Evolutionary conservation across 495 filamentous ascomycete genomes (phyloP), one percentile per base, ranked within the genome.

Genomic region (Xylaria intraflava): DNA sequence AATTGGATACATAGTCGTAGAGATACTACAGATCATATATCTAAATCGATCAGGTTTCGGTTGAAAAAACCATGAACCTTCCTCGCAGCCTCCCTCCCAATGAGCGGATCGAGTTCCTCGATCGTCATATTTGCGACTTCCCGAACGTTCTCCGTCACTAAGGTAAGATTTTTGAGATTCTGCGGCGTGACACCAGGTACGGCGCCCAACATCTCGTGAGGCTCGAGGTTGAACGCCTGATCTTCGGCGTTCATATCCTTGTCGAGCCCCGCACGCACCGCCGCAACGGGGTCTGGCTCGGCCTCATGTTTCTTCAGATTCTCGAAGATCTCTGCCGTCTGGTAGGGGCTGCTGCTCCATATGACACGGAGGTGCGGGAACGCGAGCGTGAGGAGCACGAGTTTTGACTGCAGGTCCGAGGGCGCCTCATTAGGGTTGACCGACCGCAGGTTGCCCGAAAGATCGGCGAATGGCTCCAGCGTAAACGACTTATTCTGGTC

Each of bases 401-500:
- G 78, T 70, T 96, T 92, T 54, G 87, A 83, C 65, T 98, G 93
- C 30, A 96, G 76, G 62, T 96, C 92, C 53, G 80, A 81, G 4
- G 81, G 75, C 10, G 72, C 70, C 10, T 78, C 72, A 19, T 80
- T 75, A 49, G 77, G 75, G 52, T 67, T 68, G 26, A 76, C 61
- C 58, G 79, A 79, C 17, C 80, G 77, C 20, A 83, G 62, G 35
- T 80, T 83, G n/a, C 82, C 83, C 24, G 86, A 86, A 2, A 89
- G 75, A 51, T 89, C 88, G 10, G 88, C 86, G 65, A 95, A 95
- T 0, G 89, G 88, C 68, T 97, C 93, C 14, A 98, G 85, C 9
- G 89, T 97, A 69, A 98, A 98, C 19, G 87, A 89, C 64, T 95
- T 96, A 71, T 95, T 90, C 65, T 95, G 88, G 68, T 97, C 91